Base-by-base conservation (phyloP, 2,329 filamentous ascomycete species). In the Stachybotrys chartarum region DNA sequence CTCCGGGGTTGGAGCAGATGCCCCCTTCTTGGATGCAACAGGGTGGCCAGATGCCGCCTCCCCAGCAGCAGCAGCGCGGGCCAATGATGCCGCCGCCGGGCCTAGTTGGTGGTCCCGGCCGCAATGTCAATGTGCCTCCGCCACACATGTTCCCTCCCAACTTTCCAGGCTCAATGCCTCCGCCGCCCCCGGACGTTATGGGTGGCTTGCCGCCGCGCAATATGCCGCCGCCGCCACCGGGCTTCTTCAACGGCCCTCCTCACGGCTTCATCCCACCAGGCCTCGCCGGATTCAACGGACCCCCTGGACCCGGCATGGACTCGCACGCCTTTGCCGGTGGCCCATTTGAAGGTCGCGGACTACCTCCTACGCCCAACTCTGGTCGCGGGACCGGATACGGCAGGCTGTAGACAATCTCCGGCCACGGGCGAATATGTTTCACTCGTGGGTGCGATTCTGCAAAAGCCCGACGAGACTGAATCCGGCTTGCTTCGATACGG, bases 31-130 rank as follows among this genome's bases (percentile, higher is more conserved):
- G 80, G 74, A 76, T 83, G 72, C 75, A 72, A 46, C 71, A 67
- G 51, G 68, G 67, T 53, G 75, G 71, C 24, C 75, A 78, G 57
- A 67, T 77, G 58, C 52, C 62, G 54, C 30, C 54, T 31, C 44
- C 46, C 14, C 52, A 55, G 54, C 66, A 66, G 56, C 65, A 57
- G 55, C 66, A 66, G 56, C 64, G 72, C 24, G 76, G 78, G 16
- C 79, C 78, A 32, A 84, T 85, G 74, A 80, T 83, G 39, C 81
- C 82, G 30, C 83, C 83, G n/a, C 83, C 82, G 5, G 83, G 83
- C 16, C 61, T 50, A 57, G 68, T 66, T 14, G 66, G 64, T 17
- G 68, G 66, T 6, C 66, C 66, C 5, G 67, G 61, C 50, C 69
- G 71, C 42, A 73, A 67, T 57, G 35, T 42, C 8, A 47, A 47